These are phyloP conservation scores for Colletotrichum tropicale DNA, from an alignment of 2,329 filamentous ascomycete species.

Conservation along the genomic window DNA sequence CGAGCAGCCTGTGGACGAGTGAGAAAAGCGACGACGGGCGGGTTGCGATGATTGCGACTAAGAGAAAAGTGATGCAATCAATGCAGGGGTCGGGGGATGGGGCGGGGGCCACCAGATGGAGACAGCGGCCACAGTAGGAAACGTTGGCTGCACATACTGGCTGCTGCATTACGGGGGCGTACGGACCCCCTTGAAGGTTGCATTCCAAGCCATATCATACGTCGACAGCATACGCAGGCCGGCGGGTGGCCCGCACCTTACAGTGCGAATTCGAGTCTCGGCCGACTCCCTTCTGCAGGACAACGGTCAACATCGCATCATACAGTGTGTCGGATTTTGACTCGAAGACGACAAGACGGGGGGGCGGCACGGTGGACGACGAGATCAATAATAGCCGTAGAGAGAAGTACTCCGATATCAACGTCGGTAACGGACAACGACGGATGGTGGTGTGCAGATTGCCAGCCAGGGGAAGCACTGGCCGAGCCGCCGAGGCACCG, in stretches of 20 bases:
- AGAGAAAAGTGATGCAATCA: conserved; percentile 22
- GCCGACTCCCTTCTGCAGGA: background rate
- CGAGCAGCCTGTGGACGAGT: background rate
- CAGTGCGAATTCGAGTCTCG: background rate
- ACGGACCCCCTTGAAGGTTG: background rate
- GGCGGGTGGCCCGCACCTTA: background rate
- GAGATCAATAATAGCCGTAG: background rate
- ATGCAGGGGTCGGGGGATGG: conserved; percentile 17
- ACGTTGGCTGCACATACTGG: background rate
- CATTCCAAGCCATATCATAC: background rate
- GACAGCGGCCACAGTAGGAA: conserved; percentile 3
- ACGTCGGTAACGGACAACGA: background rate
- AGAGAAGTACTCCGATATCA: background rate
- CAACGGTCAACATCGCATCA: background rate
- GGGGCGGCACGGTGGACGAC: background rate
- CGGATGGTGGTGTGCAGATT: background rate
- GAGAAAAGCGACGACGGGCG: background rate
- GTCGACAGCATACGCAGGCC: background rate
- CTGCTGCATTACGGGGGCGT: background rate
- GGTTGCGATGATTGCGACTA: background rate
- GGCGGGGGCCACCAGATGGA: background rate
- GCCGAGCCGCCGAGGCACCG: background rate
- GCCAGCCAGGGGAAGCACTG: background rate
- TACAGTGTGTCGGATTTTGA: background rate
- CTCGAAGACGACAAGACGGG: background rate